phyloP scores from a whole-genome alignment of 1,139 yeast genomes.

The Lodderomyces pseudojiufengensis region DNA sequence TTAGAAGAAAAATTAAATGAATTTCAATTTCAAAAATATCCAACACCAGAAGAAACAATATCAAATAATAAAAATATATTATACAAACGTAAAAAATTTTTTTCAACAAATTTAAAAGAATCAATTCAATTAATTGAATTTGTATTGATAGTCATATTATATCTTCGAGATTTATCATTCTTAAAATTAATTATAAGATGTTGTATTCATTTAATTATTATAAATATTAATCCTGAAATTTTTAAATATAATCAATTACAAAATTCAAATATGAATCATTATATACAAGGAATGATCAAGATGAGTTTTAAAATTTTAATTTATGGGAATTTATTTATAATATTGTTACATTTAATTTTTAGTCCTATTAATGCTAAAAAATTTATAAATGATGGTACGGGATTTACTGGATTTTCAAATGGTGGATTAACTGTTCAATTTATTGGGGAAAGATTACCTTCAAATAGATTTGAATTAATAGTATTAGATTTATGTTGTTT shows the following conservation, averaged over 20 bases:
- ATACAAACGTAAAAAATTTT: constrained; percentile 39
- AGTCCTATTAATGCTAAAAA: constrained; percentile 13
- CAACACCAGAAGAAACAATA: constrained; percentile 37
- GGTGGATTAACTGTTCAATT: constrained; percentile 40
- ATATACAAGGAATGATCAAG: constrained; percentile 17
- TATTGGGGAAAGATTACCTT: constrained; percentile 38
- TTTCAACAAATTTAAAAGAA: constrained; percentile 32
- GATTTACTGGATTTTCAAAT: constrained; percentile 21
- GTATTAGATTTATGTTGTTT: constrained; percentile 26
- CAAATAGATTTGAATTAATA: constrained; percentile 24
- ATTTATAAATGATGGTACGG: too few species aligned
- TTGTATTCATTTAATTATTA: constrained; percentile 27
- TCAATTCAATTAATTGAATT: constrained; percentile 28
- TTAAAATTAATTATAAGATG: constrained; percentile 25
- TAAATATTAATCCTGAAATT: constrained; percentile 22
- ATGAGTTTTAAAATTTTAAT: constrained; percentile 26
- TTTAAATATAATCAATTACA: too few species aligned
- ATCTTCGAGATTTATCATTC: constrained; percentile 36
- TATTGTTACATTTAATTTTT: constrained; percentile 26
- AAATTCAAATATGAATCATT: too few species aligned
- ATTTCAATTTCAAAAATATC: constrained; percentile 30
- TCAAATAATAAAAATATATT: constrained; percentile 33
- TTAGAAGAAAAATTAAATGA: constrained; percentile 18
- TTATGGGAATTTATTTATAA: constrained; percentile 23
- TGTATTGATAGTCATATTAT: constrained; percentile 28